phyloP scores from a whole-genome alignment of 192 early-diverging fungal species.

The Backusella morwellensis region DNA sequence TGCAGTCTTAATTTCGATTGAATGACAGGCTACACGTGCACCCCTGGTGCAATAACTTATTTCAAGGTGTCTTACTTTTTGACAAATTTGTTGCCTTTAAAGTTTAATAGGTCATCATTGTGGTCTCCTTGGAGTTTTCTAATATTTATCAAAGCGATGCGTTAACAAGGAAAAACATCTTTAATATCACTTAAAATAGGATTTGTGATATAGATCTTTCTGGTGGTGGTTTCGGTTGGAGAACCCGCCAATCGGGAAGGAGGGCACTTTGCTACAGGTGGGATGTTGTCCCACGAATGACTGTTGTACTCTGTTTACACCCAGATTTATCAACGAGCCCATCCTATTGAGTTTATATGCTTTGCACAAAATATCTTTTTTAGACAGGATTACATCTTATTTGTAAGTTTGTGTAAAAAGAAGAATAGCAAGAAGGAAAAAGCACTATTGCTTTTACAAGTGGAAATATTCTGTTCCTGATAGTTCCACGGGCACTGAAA shows the following conservation, averaged over 20 bases:
- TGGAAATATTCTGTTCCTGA: not conserved
- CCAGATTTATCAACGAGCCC: not conserved
- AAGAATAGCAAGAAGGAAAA: not conserved
- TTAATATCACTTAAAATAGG: not conserved
- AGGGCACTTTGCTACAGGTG: not conserved
- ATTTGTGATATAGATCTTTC: not conserved
- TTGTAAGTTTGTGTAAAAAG: not conserved
- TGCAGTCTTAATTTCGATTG: not conserved
- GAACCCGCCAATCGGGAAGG: not conserved
- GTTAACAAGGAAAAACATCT: not conserved
- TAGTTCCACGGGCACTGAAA: not conserved
- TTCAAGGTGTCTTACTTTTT: not conserved
- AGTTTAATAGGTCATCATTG: not conserved
- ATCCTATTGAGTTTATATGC: not conserved
- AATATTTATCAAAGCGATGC: not conserved
- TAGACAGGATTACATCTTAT: not conserved
- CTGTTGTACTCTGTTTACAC: not conserved
- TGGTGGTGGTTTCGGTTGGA: not conserved
- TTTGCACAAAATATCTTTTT: not conserved
- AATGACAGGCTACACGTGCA: conserved; percentile 3
- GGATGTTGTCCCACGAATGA: not conserved
- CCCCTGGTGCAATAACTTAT: not conserved
- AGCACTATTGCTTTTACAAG: not conserved
- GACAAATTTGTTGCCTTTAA: not conserved
- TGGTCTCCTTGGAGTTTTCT: not conserved